These are phyloP conservation scores for Penicillium fuscoglaucum DNA, from an alignment of 2,329 filamentous ascomycete genomes.

Conservation along the genomic window DNA sequence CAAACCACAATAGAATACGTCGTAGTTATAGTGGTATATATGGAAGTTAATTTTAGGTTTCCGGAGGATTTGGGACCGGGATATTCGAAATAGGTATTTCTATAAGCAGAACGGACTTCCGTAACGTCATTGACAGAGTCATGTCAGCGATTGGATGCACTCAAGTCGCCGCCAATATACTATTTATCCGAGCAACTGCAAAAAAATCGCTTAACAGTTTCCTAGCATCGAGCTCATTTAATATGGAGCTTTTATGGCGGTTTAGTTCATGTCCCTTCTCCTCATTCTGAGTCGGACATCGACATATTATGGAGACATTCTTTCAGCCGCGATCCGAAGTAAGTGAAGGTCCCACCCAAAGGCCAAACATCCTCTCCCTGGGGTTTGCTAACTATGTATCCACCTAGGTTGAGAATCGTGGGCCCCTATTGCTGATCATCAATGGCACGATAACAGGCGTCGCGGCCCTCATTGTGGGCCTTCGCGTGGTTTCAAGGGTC, in stretches of 20 bases:
- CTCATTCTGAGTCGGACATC: neutral
- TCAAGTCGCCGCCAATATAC: too few relatives aligned
- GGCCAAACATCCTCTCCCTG: neutral
- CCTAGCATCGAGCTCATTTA: too few relatives aligned
- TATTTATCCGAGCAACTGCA: too few relatives aligned
- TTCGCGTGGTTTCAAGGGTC: neutral
- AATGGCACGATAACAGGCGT: constrained; percentile 6
- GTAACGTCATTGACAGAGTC: too few relatives aligned
- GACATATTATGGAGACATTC: neutral
- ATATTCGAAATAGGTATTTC: too few relatives aligned
- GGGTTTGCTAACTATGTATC: neutral
- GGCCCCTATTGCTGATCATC: constrained; percentile 4
- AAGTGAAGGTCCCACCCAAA: neutral
- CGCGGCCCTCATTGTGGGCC: neutral
- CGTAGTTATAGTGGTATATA: too few relatives aligned
- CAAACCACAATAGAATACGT: too few relatives aligned
- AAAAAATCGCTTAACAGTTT: too few relatives aligned
- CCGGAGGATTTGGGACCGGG: too few relatives aligned
- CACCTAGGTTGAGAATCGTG: constrained; percentile 9
- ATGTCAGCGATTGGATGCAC: too few relatives aligned
- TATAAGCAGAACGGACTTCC: too few relatives aligned
- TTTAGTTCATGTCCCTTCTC: neutral
- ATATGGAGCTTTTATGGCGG: neutral
- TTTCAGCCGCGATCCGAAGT: neutral
- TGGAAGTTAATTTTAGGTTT: too few relatives aligned